These are phyloP conservation scores for Casuarina cunninghamiana DNA, from an alignment of 306 rosid species.

Conservation along the genomic window DNA sequence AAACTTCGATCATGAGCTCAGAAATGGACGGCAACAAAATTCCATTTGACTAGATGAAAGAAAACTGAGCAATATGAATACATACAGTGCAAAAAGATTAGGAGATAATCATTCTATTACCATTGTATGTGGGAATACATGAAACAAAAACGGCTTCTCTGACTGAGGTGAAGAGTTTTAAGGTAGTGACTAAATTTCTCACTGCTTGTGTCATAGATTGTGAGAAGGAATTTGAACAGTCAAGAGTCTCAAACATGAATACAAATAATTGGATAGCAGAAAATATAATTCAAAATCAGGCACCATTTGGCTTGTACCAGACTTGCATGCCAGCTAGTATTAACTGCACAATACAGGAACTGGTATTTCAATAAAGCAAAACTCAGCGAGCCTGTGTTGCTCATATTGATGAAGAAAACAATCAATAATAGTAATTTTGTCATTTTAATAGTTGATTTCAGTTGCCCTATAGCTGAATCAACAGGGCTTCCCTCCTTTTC, in stretches of 20 bases:
- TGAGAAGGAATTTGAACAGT: neutral
- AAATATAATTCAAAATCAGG: neutral
- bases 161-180: neutral
- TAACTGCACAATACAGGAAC: neutral
- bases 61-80: neutral
- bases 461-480: neutral
- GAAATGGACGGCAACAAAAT: neutral
- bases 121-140: neutral
- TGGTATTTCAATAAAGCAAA: neutral
- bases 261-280: neutral
- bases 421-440: neutral
- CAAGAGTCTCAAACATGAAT: neutral
- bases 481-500: neutral
- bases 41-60: slow-evolving; percentile 29
- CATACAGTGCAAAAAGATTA: neutral
- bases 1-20: neutral
- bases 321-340: neutral
- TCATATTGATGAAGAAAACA: neutral
- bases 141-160: neutral
- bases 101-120: neutral
- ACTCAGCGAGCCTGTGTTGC: neutral
- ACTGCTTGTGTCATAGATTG: neutral
- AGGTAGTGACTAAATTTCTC: neutral
- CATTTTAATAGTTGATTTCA: neutral
- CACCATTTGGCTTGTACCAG: neutral